Base-by-base conservation (phyloP, 371 early-diverging fungal species). In the Mucor circinelloides region DNA sequence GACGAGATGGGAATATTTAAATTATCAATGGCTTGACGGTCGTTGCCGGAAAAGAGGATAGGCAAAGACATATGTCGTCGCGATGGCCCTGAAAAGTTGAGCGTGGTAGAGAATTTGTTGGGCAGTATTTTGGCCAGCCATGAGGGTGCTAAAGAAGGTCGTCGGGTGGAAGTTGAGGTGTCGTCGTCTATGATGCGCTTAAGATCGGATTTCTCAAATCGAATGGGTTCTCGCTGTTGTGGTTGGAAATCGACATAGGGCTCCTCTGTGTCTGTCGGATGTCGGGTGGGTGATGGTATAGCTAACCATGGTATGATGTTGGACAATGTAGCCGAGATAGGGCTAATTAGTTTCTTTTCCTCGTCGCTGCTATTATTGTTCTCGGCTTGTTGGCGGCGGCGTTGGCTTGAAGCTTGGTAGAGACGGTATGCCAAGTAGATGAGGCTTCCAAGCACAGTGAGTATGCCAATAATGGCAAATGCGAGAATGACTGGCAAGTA, bases 381-480 rank as follows among this genome's bases (percentile, higher is more conserved):
- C 7, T 65, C 44, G 56, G 38, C n/a, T 17, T 32, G 40, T 50
- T 48, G 23, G 19, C 28, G 63, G 52, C 38, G 58, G 27, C 34
- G 59, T 62, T 48, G 27, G 2, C n/a, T n/a, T 27, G 17, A 48
- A 3, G 69, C 42, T 55, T 63, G 55, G 60, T 64, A 78, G 6
- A 73, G 68, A 25, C 77, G 65, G 52, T 74, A 79, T 10, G 52
- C 67, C 25, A 76, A n/a, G 40, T 71, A 79, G 7, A 59, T 40
- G 6, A 80, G 66, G 27, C 70, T 30, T 6, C 46, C 66, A 2
- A 71, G 25, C 5, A 73, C 34, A 8, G 77, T 30, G 7, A 78
- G 36, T 9, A 81, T 31, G 0, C 81, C 81, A 36, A 81, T 60
- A 17, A 75, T 68, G n/a, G 81, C 81, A 71, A 81, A 81, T 6